Conservation (phyloP, 495 filamentous ascomycete genomes). For the Penicillium alfredii region DNA sequence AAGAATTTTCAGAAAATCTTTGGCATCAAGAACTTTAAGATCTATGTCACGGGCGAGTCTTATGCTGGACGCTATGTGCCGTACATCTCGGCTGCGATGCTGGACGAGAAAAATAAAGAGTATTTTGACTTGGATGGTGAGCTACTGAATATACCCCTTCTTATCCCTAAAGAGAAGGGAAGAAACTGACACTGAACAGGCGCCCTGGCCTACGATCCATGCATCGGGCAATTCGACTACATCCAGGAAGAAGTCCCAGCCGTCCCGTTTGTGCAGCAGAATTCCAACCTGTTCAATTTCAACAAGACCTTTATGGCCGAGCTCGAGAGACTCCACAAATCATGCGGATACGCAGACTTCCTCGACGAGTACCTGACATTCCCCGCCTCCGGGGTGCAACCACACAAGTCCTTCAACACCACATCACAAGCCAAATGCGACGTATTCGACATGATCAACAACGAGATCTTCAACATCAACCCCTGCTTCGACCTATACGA, state of each 20-base stretch:
- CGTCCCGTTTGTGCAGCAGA: constrained; percentile 45
- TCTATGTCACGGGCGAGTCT: constrained; percentile 58
- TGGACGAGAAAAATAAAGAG: constrained; percentile 43
- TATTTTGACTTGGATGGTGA: constrained; percentile 44
- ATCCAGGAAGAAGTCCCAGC: constrained; percentile 37
- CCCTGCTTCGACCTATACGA: constrained; percentile 60
- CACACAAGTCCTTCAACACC: constrained; percentile 32
- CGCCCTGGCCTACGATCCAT: constrained; percentile 38
- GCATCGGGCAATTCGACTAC: constrained; percentile 37
- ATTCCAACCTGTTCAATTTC: constrained; percentile 50
- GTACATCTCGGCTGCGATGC: constrained; percentile 48
- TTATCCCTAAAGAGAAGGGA: too few relatives aligned
- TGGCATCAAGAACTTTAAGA: constrained; percentile 53
- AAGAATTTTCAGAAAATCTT: constrained; percentile 59
- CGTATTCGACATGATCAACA: constrained; percentile 43
- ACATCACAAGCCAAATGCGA: constrained; percentile 40
- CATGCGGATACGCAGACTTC: constrained; percentile 52
- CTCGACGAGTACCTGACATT: constrained; percentile 51
- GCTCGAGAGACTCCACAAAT: constrained; percentile 42
- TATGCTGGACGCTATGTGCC: constrained; percentile 54
- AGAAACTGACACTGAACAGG: constrained; percentile 15
- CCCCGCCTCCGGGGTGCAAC: constrained; percentile 42
- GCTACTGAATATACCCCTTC: background rate
- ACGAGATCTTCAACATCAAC: constrained; percentile 44
- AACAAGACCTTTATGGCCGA: constrained; percentile 48